Conservation (phyloP, 2,329 filamentous ascomycete genomes). For the Dactylonectria estremocensis region DNA sequence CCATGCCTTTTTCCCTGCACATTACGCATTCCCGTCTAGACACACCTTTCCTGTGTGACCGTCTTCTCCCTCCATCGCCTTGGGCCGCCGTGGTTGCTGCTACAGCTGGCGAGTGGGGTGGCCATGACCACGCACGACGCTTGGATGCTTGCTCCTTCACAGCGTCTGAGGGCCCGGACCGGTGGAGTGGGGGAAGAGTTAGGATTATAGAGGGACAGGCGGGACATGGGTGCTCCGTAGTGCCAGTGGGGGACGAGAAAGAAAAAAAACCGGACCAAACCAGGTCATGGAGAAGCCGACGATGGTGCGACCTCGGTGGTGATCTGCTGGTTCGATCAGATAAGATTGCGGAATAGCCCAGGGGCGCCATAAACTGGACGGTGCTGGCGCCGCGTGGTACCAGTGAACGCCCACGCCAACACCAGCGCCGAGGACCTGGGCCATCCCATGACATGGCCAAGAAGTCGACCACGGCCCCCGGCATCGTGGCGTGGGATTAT, state of each 20-base stretch:
- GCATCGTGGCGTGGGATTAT: constrained; percentile 16
- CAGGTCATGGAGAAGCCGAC: constrained; percentile 23
- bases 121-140: constrained; percentile 26
- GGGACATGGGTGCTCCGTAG: constrained; percentile 2
- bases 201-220: constrained; percentile 13
- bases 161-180: constrained; percentile 25
- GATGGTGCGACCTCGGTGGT: constrained; percentile 51
- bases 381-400: neutral
- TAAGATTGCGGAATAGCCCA: constrained; percentile 34
- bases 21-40: constrained; percentile 2
- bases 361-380: constrained; percentile 3
- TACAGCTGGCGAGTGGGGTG: constrained; percentile 34
- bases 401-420: constrained; percentile 12
- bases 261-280: constrained; percentile 7
- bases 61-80: constrained; percentile 13
- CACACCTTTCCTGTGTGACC: constrained; percentile 8
- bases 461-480: constrained; percentile 8
- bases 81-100: neutral
- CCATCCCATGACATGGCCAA: constrained; percentile 4
- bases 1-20: constrained; percentile 1
- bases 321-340: constrained; percentile 58
- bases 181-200: constrained; percentile 33
- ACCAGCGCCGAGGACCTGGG: constrained; percentile 15
- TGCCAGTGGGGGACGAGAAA: constrained; percentile 3
- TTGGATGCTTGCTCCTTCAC: constrained; percentile 15